A percentile compares a stretch with the other conserved stretches of the same genome.
Conservation (phyloP, 2,329 filamentous ascomycete genomes). For the Trichoderma lentiforme region DNA sequence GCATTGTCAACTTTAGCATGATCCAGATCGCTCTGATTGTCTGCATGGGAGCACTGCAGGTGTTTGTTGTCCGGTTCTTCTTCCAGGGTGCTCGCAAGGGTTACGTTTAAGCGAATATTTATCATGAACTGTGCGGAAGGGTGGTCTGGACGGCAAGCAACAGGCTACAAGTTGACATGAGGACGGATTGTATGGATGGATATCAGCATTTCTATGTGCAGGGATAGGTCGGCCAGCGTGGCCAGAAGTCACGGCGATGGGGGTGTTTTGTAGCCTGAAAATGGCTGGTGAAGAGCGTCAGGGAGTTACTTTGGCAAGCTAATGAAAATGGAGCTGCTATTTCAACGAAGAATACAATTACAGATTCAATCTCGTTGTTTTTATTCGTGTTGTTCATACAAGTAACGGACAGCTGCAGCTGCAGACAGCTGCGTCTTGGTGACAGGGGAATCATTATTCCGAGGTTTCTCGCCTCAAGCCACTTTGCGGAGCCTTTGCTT, state of each 20-base stretch:
- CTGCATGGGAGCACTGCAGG: slow-evolving; percentile 92
- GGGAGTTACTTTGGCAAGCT: slow-evolving; percentile 24
- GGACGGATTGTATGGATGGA: slow-evolving; percentile 21
- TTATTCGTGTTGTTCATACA: too few relatives aligned
- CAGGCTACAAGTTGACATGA: background rate
- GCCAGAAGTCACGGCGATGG: slow-evolving; percentile 11
- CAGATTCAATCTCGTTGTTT: background rate
- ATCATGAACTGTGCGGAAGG: too few relatives aligned
- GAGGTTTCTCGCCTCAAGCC: background rate
- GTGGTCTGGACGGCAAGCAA: background rate
- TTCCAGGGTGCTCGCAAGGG: slow-evolving; percentile 77
- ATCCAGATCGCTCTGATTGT: slow-evolving; percentile 90
- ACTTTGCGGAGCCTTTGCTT: background rate
- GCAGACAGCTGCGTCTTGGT: background rate
- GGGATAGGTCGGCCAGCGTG: slow-evolving; percentile 15
- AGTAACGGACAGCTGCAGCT: background rate
- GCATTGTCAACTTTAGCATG: slow-evolving; percentile 96
- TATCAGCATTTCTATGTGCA: slow-evolving; percentile 21
- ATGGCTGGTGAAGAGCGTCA: background rate
- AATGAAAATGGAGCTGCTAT: slow-evolving; percentile 10
- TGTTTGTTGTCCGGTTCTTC: slow-evolving; percentile 97
- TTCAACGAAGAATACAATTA: background rate
- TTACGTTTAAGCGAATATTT: slow-evolving; percentile 53
- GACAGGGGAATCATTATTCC: background rate
- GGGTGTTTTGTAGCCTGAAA: background rate